Evolutionary conservation across 257 asterid species (phyloP).

Genomic region (Solanum corneliomulleri): DNA sequence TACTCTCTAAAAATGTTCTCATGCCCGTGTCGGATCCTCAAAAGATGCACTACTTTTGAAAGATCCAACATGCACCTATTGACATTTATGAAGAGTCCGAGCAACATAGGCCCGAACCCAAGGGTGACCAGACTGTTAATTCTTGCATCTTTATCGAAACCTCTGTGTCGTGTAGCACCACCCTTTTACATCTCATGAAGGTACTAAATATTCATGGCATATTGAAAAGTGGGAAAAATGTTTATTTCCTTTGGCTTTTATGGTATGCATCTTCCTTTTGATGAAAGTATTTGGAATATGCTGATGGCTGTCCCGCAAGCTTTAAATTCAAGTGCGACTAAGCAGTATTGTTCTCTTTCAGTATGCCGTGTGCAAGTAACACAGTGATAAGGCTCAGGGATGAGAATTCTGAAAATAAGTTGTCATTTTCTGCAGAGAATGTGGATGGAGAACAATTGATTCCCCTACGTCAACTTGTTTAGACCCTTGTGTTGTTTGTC

Average conservation of each 20-base stretch:
- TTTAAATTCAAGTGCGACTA: not conserved
- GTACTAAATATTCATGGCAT: not conserved
- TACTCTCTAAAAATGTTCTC: not conserved
- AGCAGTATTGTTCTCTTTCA: not conserved
- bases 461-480: constrained; percentile 21
- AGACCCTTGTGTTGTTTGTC: constrained; percentile 89
- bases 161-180: not conserved
- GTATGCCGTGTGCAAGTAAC: not conserved
- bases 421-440: constrained; percentile 33
- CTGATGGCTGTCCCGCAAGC: not conserved
- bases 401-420: not conserved
- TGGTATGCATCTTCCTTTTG: not conserved
- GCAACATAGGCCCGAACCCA: not conserved
- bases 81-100: not conserved
- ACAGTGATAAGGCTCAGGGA: not conserved
- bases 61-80: not conserved
- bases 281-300: not conserved
- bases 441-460: constrained; percentile 65
- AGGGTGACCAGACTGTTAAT: not conserved
- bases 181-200: not conserved
- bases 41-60: not conserved
- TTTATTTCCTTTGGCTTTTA: not conserved
- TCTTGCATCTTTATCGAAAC: not conserved
- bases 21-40: not conserved
- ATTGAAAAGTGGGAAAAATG: not conserved